These are phyloP conservation scores for California macrophylla DNA, from an alignment of 441 rosid genomes.

Conservation along the genomic window DNA sequence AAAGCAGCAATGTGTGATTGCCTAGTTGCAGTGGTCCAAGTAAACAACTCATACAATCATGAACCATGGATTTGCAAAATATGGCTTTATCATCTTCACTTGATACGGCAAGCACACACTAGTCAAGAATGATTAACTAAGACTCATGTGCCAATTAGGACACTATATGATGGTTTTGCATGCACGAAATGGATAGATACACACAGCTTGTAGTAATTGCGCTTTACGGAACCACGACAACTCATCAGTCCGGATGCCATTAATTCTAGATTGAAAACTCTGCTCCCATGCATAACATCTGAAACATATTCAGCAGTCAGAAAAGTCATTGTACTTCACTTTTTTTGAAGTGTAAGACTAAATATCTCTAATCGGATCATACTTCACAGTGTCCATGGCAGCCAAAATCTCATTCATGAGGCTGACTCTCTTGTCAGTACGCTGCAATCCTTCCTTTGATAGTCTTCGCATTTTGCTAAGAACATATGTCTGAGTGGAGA, in stretches of 20 bases:
- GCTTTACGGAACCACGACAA: conserved; percentile 95
- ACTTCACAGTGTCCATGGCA: conserved; percentile 99
- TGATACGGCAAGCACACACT: neutral
- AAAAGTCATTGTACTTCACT: conserved; percentile 7
- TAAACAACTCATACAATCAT: neutral
- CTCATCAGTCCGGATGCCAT: conserved; percentile 68
- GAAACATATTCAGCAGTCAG: conserved; percentile 24
- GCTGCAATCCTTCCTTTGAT: conserved; percentile 92
- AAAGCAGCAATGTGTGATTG: neutral
- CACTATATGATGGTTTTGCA: neutral
- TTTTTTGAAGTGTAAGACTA: conserved; percentile 2
- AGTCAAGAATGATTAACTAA: neutral
- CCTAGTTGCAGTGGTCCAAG: neutral
- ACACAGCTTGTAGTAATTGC: conserved; percentile 76
- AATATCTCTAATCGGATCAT: conserved; percentile 25
- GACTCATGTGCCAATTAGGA: neutral
- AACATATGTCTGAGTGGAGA: conserved; percentile 57
- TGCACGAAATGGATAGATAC: conserved; percentile 18
- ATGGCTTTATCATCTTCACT: neutral
- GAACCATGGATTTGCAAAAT: neutral
- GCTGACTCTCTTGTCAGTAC: conserved; percentile 94
- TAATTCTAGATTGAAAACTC: conserved; percentile 89
- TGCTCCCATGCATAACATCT: conserved; percentile 99
- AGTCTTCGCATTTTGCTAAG: conserved; percentile 87
- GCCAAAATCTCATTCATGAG: conserved; percentile 98